Conservation (phyloP, 2,329 filamentous ascomycete species). For the Lachnellula occidentalis region DNA sequence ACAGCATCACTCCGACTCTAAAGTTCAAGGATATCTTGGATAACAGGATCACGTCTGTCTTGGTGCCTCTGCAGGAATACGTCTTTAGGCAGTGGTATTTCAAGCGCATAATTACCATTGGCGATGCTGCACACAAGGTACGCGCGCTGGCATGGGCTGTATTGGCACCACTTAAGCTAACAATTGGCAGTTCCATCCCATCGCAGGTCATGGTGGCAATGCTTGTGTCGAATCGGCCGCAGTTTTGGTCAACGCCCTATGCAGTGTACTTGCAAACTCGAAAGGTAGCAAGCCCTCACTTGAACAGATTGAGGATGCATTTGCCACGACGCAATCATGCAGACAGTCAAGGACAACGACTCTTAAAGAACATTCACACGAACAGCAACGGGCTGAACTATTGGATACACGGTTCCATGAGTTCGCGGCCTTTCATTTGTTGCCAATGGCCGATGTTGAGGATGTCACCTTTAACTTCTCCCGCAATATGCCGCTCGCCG, state of each 20-base stretch:
- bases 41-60: not conserved
- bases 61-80: constrained; percentile 16
- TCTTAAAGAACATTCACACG: too few relatives aligned
- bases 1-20: constrained; percentile 4
- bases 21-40: constrained; percentile 16
- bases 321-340: too few relatives aligned
- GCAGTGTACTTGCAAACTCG: not conserved
- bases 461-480: too few relatives aligned
- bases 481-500: too few relatives aligned
- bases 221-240: constrained; percentile 35
- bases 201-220: constrained; percentile 35
- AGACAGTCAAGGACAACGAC: too few relatives aligned
- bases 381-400: too few relatives aligned
- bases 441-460: too few relatives aligned
- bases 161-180: not conserved
- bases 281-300: too few relatives aligned
- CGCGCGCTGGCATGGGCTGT: constrained; percentile 4
- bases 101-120: constrained; percentile 31
- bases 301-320: too few relatives aligned
- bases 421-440: too few relatives aligned
- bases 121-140: constrained; percentile 19
- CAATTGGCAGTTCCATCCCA: constrained; percentile 7
- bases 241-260: constrained; percentile 25
- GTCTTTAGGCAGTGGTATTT: constrained; percentile 36
- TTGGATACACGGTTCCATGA: too few relatives aligned